phyloP scores from a whole-genome alignment of 169 alveolate species.

The Plasmodium fragile region DNA sequence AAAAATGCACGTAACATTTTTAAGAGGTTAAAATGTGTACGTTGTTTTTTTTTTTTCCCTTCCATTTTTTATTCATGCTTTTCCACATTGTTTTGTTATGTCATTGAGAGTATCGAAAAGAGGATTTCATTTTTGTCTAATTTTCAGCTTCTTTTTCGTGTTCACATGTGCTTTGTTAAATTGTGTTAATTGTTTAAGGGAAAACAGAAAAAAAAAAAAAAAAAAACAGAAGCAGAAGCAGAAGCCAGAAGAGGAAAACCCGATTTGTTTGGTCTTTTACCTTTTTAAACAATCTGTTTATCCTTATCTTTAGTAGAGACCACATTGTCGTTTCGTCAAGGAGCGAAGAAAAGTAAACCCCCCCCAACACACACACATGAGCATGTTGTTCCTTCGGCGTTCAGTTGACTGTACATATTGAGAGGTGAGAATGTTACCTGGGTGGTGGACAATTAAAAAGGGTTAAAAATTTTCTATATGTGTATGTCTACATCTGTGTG shows the following conservation, averaged over 20 bases:
- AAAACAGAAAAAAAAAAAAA: neutral
- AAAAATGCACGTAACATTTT: neutral
- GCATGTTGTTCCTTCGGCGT: neutral
- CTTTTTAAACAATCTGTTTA: conserved; percentile 2
- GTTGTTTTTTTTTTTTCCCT: neutral
- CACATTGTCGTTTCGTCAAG: neutral
- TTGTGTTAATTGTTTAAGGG: conserved; percentile 14
- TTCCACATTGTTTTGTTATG: conserved; percentile 3
- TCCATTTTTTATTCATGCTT: neutral
- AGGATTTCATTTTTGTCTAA: neutral
- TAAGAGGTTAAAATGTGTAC: neutral
- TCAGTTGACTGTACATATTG: neutral
- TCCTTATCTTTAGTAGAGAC: neutral
- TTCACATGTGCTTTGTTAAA: conserved; percentile 16
- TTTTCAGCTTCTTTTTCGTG: neutral
- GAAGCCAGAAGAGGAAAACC: neutral
- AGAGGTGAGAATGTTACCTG: neutral
- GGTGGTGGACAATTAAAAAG: neutral
- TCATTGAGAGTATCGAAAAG: conserved; percentile 15
- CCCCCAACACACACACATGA: neutral
- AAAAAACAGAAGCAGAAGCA: no score
- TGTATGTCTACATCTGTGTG: conserved; percentile 14
- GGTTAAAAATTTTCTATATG: neutral
- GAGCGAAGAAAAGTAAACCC: neutral
- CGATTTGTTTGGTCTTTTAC: neutral